Percentiles rank a stretch among this genome's conserved stretches.
Conservation (phyloP, 192 early-diverging fungal species). For the Lobosporangium transversale region DNA sequence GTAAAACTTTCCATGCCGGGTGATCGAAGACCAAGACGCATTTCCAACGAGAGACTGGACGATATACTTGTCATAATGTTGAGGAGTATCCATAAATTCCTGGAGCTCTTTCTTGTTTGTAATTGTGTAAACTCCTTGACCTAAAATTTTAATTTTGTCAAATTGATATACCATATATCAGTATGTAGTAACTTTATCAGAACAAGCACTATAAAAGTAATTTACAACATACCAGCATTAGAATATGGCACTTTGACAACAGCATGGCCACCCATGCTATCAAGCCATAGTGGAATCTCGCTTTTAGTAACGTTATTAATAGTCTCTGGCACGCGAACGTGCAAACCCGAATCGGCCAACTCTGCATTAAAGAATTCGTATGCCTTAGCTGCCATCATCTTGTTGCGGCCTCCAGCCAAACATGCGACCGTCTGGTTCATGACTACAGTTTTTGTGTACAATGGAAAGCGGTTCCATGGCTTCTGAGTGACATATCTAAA, state of each 20-base stretch:
- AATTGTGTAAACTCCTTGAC: conserved; percentile 92
- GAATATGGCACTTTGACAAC: conserved; percentile 89
- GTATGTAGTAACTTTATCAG: too few relatives aligned
- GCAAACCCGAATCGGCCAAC: conserved; percentile 72
- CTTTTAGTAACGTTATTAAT: conserved; percentile 84
- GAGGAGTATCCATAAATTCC: conserved; percentile 77
- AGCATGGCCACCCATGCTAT: conserved; percentile 87
- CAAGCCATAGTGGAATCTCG: conserved; percentile 85
- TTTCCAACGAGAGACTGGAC: conserved; percentile 90
- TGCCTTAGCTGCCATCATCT: conserved; percentile 89
- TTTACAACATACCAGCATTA: conserved; percentile 70
- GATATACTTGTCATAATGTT: conserved; percentile 92
- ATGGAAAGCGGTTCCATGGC: conserved; percentile 87
- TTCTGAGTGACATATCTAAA: conserved; percentile 91
- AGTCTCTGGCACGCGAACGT: conserved; percentile 82
- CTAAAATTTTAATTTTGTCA: conserved; percentile 26
- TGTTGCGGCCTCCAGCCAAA: conserved; percentile 89
- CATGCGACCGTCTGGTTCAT: conserved; percentile 87
- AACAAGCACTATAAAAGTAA: too few relatives aligned
- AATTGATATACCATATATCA: too few relatives aligned
- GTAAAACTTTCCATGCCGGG: conserved; percentile 82
- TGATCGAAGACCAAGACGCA: conserved; percentile 81
- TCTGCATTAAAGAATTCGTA: conserved; percentile 90
- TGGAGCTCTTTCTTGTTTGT: conserved; percentile 78
- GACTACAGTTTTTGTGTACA: conserved; percentile 78